Base-by-base conservation (phyloP, 352 stramenopile genomes). In the Globisporangium apiculatum region DNA sequence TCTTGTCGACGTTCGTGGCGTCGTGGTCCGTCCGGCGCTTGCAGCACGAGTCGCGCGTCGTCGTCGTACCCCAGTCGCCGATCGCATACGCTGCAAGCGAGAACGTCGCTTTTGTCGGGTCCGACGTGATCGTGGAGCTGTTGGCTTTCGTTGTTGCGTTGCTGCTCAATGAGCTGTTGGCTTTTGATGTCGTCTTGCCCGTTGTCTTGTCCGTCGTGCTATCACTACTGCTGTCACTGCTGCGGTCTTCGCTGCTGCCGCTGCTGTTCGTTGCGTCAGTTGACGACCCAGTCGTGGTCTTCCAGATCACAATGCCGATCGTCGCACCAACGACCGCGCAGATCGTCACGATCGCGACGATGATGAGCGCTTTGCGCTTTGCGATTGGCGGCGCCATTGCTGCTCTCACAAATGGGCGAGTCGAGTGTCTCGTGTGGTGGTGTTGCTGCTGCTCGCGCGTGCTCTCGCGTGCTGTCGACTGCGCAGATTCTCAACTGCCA, bases 1-100 rank as follows among this genome's bases (percentile, higher is more conserved):
- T 72, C 36, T 83, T 69, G 53, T 90, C 80, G 17, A 76, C 69
- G 61, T 87, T 82, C 31, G 72, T 79, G 7, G 59, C 58, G 31
- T 56, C 69, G 75, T 75, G 74, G 10, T 76, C 76, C 9, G 65
- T 76, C 49, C 76, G 77, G 36, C 77, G 75, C 48, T 75, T 80
- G 71, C 80, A 91, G 65, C 80, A 91, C 64, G 80, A 91, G 69
- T 85, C 78, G 24, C 73, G 58, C 24, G 60, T 66, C 53, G 74
- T 65, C 31, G 80, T 91, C 5, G 76, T 83, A 12, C 80, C 80
- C 80, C 80, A 91, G 62, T 91, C 82, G 8, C 82, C 82, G 15
- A 91, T 85, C 3, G 79, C 82, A 37, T 86, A 89, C 9, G 76
- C 78, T 10, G 73, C 59, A 0, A 91, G 61, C 54, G 78, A 76